Base-by-base conservation (phyloP, 306 rosid species). In the Inga laurina region DNA sequence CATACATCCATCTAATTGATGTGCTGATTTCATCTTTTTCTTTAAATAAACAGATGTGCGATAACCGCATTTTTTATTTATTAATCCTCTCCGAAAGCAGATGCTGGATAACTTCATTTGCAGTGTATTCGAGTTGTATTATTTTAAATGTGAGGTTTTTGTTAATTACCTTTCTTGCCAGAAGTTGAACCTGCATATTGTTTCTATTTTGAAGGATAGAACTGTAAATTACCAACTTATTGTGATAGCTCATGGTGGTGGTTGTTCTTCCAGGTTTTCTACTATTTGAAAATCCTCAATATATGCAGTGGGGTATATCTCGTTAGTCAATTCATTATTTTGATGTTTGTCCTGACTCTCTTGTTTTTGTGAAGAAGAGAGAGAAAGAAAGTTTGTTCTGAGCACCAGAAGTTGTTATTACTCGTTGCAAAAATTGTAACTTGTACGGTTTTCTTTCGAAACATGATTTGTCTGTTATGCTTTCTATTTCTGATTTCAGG, bases 1-100 rank as follows among this genome's bases (percentile, higher is more conserved):
- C 85, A 80, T 79, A 86, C 78, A 27, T 76, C 71, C 67, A 54
- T 82, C 70, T 79, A 79, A 52, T 61, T 80, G 81, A 77, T 59
- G 32, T 83, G 2, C 81, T 80, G 64, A 62, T 46, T 79, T 79
- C 22, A 34, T 72, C 19, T 56, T 70, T 76, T 79, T 74, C 65
- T 75, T 16, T 73, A 70, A 10, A 72, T 54, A 44, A 82, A 85
- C 88, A 79, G 87, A 74, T 79, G 59, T 35, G 44, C 78, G 1
- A 62, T 84, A 52, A 65, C 66, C 76, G 22, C 78, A 39, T 64
- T 52, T 74, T 51, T 75, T 61, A 57, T 73, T 74, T 64, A 83
- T 74, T 79, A 39, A 49, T 61, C 88, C 69, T 16, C 78, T 76
- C 78, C 70, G n/a, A 79, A 66, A 76, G 80, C 52, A 62, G 85